Conservation (phyloP, 2,329 filamentous ascomycete genomes). For the Penicillium freii region DNA sequence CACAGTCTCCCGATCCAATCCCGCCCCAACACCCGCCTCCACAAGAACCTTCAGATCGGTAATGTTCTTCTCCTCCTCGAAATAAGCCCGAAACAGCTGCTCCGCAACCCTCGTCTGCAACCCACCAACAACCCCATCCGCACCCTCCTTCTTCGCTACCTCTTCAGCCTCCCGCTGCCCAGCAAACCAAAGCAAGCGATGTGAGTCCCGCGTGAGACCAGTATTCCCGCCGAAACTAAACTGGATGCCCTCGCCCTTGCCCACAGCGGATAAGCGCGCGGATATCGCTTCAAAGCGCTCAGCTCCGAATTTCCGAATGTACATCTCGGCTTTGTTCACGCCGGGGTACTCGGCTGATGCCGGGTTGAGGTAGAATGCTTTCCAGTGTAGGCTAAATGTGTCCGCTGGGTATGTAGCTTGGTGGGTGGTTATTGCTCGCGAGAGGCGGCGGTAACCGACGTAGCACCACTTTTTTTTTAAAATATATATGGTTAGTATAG, state of each 20-base stretch:
- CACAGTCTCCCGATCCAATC: slow-evolving; percentile 54
- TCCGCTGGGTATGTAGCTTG: slow-evolving; percentile 63
- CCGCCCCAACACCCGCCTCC: slow-evolving; percentile 54
- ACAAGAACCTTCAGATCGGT: slow-evolving; percentile 56
- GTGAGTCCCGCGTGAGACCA: slow-evolving; percentile 76
- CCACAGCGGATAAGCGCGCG: slow-evolving; percentile 57
- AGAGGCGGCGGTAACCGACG: slow-evolving; percentile 72
- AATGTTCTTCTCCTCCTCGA: slow-evolving; percentile 64
- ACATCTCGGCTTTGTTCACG: slow-evolving; percentile 57
- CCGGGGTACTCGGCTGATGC: slow-evolving; percentile 52
- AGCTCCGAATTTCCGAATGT: slow-evolving; percentile 62
- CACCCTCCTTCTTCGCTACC: neutral
- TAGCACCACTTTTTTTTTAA: slow-evolving; percentile 61
- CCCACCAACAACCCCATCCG: slow-evolving; percentile 38
- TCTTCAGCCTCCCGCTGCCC: slow-evolving; percentile 47
- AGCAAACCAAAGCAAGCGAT: slow-evolving; percentile 71
- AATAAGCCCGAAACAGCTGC: slow-evolving; percentile 64
- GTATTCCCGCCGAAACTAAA: slow-evolving; percentile 70
- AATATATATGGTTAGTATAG: slow-evolving; percentile 2
- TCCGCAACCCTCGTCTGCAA: slow-evolving; percentile 61
- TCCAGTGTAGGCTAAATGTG: slow-evolving; percentile 72
- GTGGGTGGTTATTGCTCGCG: slow-evolving; percentile 67
- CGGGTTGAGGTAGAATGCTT: slow-evolving; percentile 78
- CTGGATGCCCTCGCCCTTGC: slow-evolving; percentile 65
- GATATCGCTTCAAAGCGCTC: slow-evolving; percentile 58